Evolutionary conservation across 768 basidiomycete genomes (phyloP), one percentile per base, ranked within the genome.

Genomic region (Pleurotus tuber-regium): DNA sequence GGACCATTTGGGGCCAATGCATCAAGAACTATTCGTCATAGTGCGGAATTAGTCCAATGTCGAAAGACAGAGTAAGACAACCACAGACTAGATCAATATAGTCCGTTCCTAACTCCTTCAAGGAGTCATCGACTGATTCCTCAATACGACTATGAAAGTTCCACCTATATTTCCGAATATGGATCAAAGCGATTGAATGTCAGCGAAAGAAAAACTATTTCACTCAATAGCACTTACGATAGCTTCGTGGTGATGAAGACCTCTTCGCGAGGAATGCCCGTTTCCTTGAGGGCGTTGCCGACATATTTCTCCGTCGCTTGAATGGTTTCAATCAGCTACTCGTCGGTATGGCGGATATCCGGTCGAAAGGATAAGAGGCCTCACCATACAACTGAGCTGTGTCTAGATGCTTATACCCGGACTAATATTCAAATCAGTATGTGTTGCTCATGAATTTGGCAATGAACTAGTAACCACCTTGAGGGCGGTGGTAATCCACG

Each of bases 191-290:
- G n/a, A n/a, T n/a, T n/a, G n/a, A n/a, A n/a, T n/a, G n/a, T n/a
- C n/a, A n/a, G n/a, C n/a, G n/a, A n/a, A n/a, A n/a, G n/a, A n/a
- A n/a, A n/a, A n/a, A n/a, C n/a, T n/a, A n/a, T n/a, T n/a, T n/a
- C n/a, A n/a, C n/a, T n/a, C n/a, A n/a, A n/a, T n/a, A 16, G 14
- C 11, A 59, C 69, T 56, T 53, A 74, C 63, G 70, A 64, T 30
- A 79, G 63, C 56, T 81, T 81, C n/a, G 77, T 78, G 0, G 77
- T 79, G 26, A 81, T 63, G 58, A 75, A 79, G 23, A 80, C 57
- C 31, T 79, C 68, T 23, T 74, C 69, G 24, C 79, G 70, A 3
- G 77, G 72, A 33, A 79, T 66, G 1, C 77, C 78, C n/a, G 76
- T 78, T 8, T 64, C 73, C 36, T 68, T 70, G 51, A 83, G 66